These are phyloP conservation scores for Rubroshorea leprosula DNA, from an alignment of 345 rosid genomes.

Conservation along the genomic window DNA sequence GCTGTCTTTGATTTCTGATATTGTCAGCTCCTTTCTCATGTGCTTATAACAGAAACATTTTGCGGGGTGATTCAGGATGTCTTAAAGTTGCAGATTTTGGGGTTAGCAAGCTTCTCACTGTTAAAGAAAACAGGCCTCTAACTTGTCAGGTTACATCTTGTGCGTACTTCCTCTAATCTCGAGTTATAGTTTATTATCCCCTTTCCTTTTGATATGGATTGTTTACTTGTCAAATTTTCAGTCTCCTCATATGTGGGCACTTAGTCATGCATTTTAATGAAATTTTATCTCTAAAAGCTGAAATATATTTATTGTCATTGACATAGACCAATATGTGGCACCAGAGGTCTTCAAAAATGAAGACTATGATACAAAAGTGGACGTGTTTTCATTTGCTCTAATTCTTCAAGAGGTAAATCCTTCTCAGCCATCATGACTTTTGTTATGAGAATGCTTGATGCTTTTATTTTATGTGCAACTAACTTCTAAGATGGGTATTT, in stretches of 20 bases:
- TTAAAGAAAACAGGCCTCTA: conserved; percentile 74
- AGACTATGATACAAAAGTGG: conserved; percentile 88
- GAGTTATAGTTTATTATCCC: neutral
- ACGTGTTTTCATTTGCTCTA: conserved; percentile 89
- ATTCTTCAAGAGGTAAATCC: conserved; percentile 75
- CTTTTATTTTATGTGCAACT: neutral
- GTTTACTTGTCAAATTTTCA: neutral
- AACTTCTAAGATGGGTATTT: neutral
- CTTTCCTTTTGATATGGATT: neutral
- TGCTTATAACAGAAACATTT: conserved; percentile 64
- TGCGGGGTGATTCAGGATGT: conserved; percentile 90
- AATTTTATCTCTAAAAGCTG: neutral
- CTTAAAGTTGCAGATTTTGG: conserved; percentile 98
- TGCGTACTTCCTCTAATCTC: conserved; percentile 31
- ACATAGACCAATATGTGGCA: conserved; percentile 74
- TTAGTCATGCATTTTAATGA: neutral
- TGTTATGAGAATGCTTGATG: neutral
- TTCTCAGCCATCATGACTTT: neutral
- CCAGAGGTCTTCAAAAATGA: conserved; percentile 70
- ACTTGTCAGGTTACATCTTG: conserved; percentile 57
- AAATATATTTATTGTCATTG: conserved; percentile 14
- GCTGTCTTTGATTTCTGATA: conserved; percentile 21
- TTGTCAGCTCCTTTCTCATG: conserved; percentile 24
- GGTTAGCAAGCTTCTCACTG: conserved; percentile 85
- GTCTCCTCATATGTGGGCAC: neutral